Base-by-base conservation (phyloP, 2,329 filamentous ascomycete species). In the Knoxdaviesia proteae region DNA sequence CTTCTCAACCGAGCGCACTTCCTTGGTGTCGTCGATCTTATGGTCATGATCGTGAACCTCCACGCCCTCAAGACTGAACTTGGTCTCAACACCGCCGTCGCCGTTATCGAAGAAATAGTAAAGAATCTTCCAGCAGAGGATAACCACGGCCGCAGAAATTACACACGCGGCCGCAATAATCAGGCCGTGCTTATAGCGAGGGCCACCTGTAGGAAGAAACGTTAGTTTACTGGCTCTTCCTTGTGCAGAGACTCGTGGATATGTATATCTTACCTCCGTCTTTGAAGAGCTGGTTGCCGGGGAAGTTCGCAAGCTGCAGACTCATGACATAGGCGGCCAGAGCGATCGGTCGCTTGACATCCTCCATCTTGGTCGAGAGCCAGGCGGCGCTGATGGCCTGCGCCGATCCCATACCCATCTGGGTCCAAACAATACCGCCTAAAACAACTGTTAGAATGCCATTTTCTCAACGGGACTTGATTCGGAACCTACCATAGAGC, bases 281-380 rank as follows among this genome's bases (percentile, higher is more conserved):
- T 4, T 52, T 48, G 8, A 56, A 55, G 0, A 55, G 36, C 20
- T 56, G 53, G n/a, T 53, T 56, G 1, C 53, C 54, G 2, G 50
- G 52, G 10, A 55, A 54, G 32, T 51, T 55, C 34, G 54, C 53
- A 7, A 56, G 50, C 33, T 56, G 54, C 6, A 55, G 51, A 37
- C 51, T 53, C 52, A 56, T 53, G 1, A 56, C 54, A 43, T 56
- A 56, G 1, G 53, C 53, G 11, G 53, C 54, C 6, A 56, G 37
- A 0, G 53, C 54, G 0, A 55, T 39, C 3, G 53, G 53, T 2
- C 53, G 48, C 43, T 54, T 54, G 11, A 53, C 47, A 5, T 54
- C 54, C 20, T 50, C 44, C 51, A 56, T 54, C 32, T 56, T 55
- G 0, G 52, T 32, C 0, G 53, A 49, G 29, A 56, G 50, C 53